Base-by-base conservation (phyloP, 192 early-diverging fungal species). In the Coemansia sp. region DNA sequence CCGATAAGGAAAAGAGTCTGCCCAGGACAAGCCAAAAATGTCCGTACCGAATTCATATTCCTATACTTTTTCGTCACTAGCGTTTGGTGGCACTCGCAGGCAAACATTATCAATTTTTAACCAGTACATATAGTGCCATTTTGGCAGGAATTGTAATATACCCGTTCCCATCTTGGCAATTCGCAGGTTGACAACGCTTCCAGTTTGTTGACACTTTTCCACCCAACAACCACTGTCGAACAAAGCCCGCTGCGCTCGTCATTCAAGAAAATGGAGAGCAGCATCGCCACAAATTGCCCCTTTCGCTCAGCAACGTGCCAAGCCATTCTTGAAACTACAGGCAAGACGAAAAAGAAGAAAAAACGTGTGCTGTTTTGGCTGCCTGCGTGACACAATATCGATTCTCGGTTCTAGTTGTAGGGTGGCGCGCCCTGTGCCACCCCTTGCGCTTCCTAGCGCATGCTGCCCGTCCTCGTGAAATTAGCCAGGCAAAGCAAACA, bases 1-100 rank as follows among this genome's bases (percentile, higher is more conserved):
- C 46, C 46, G 46, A 49, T 49, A 49, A 49, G 46, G 46, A 49
- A 27, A 49, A 49, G 46, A 49, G 46, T 49, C 45, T 47, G 45
- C 42, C 24, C 46, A 49, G 46, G 10, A 27, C 46, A 49, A 49
- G 17, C 24, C 22, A 25, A 10, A 19, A 49, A 49, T 27, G 10
- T 27, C 22, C 46, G 46, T 49, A 49, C 24, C 46, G 46, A 49
- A 49, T 27, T 49, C 46, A 49, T 49, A 49, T 49, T 14, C 46
- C 46, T 24, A 22, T 47, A 47, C 45, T 11, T 5, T 47, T 47
- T 47, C 45, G 24, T 25, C 11, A 49, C 10, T 49, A 24, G 24
- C 27, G 46, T 27, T 27, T 24, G 24, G 46, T 49, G 46, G 46
- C 46, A 49, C 22, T 27, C 27, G 9, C 11, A 14, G 27, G 22